Conservation (phyloP, 2,329 filamentous ascomycete species). For the Fusarium liriodendri region DNA sequence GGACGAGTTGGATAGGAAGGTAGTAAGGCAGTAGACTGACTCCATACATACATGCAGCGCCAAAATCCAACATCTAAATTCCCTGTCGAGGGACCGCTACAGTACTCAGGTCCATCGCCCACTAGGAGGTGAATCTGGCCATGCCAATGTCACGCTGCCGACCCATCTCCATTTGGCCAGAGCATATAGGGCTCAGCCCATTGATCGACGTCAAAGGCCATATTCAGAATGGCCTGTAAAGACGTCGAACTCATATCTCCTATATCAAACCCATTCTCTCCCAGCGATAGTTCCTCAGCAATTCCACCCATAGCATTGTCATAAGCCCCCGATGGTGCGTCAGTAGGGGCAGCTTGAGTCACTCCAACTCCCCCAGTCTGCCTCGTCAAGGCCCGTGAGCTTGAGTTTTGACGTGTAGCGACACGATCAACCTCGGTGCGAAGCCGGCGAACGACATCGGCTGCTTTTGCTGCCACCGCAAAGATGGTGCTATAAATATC, state of each 20-base stretch:
- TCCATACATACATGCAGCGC: no score
- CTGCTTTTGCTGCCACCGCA: not conserved
- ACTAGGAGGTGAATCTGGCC: no score
- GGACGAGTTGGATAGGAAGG: no score
- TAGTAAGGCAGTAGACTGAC: no score
- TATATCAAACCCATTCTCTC: not conserved
- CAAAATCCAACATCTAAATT: no score
- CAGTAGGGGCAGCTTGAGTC: not conserved
- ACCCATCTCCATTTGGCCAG: not conserved
- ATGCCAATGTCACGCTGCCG: not conserved
- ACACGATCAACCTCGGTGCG: not conserved
- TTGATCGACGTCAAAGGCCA: not conserved
- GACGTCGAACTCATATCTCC: not conserved
- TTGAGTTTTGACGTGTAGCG: not conserved
- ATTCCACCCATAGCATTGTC: not conserved
- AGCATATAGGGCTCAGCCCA: not conserved
- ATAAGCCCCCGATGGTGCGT: not conserved
- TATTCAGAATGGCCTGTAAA: not conserved
- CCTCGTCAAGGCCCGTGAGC: not conserved
- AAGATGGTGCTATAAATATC: not conserved
- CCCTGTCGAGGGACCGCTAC: no score
- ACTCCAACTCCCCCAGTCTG: not conserved
- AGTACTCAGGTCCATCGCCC: no score
- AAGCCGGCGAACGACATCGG: not conserved
- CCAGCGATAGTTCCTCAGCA: not conserved